Evolutionary conservation across 495 filamentous ascomycete species (phyloP).

Genomic region (Evansstolkia leycettana): DNA sequence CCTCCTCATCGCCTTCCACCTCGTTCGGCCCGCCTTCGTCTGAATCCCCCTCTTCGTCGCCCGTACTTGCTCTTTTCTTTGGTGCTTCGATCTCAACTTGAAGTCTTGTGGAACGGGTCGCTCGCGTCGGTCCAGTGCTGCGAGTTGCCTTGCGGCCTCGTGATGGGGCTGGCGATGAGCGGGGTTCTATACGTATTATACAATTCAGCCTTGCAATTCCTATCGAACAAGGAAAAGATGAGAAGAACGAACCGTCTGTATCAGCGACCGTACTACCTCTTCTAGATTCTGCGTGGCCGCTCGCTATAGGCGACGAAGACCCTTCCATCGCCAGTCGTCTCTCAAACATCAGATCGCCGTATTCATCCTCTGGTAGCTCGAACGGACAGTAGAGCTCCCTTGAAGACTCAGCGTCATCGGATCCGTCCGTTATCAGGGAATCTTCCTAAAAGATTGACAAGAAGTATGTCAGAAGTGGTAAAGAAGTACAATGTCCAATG

Average conservation of each 20-base stretch:
- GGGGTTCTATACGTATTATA: constrained; percentile 20
- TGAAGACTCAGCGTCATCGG: constrained; percentile 45
- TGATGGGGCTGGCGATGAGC: constrained; percentile 36
- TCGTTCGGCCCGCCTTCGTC: no score
- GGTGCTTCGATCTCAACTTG: constrained; percentile 27
- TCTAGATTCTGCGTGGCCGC: constrained; percentile 30
- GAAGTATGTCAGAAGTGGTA: no score
- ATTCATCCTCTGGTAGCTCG: constrained; percentile 64
- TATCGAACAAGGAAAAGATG: neutral
- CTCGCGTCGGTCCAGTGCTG: constrained; percentile 24
- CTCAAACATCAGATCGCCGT: constrained; percentile 60
- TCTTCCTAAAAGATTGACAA: constrained; percentile 26
- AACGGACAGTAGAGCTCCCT: constrained; percentile 56
- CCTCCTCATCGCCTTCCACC: constrained; percentile 28
- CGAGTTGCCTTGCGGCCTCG: constrained; percentile 31
- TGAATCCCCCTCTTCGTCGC: constrained; percentile 26
- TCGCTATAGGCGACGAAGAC: constrained; percentile 42
- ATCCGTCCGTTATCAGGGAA: constrained; percentile 38
- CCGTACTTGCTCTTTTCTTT: constrained; percentile 24
- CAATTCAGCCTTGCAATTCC: no score
- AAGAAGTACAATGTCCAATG: no score
- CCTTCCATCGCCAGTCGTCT: constrained; percentile 48
- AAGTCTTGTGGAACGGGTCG: constrained; percentile 30
- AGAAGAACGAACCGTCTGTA: constrained; percentile 37
- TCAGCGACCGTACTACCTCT: constrained; percentile 34